phyloP scores from a whole-genome alignment of 208 protist species.

The Phytomonas serpens region DNA sequence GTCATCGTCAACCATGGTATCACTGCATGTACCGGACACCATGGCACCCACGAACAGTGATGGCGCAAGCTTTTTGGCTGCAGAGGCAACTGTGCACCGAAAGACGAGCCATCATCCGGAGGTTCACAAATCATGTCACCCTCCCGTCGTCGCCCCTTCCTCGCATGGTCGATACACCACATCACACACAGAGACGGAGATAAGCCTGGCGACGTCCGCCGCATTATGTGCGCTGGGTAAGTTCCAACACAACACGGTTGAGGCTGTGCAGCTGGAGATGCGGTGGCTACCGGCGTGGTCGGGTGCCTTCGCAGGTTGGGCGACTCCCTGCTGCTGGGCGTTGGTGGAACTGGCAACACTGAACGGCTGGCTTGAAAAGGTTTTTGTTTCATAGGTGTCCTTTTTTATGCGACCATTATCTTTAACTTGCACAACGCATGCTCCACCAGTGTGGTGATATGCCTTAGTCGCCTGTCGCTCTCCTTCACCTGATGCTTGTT shows the following conservation, averaged over 20 bases:
- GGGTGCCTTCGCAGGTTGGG: conserved; percentile 39
- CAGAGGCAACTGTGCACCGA: neutral
- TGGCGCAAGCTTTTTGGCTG: neutral
- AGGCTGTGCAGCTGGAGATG: conserved; percentile 52
- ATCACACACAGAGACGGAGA: conserved; percentile 20
- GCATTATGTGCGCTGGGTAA: conserved; percentile 60
- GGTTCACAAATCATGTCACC: neutral
- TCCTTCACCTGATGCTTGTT: neutral
- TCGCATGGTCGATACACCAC: neutral
- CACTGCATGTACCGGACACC: neutral
- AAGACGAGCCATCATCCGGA: neutral
- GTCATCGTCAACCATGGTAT: conserved; percentile 1
- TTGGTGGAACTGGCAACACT: conserved; percentile 63
- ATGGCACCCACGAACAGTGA: conserved; percentile 1
- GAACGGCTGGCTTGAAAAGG: conserved; percentile 66
- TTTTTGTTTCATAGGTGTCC: neutral
- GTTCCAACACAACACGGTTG: conserved; percentile 42
- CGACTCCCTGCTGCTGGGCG: conserved; percentile 35
- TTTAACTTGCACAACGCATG: neutral
- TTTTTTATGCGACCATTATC: neutral
- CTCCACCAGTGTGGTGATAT: neutral
- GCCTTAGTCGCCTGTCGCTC: neutral
- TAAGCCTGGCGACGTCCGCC: conserved; percentile 35
- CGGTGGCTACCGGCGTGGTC: conserved; percentile 39
- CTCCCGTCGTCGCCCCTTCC: neutral